A percentile compares a stretch with the other conserved stretches of the same genome.
These are phyloP conservation scores for Solanum hybrid DNA, from an alignment of 305 asterid species.

Conservation along the genomic window DNA sequence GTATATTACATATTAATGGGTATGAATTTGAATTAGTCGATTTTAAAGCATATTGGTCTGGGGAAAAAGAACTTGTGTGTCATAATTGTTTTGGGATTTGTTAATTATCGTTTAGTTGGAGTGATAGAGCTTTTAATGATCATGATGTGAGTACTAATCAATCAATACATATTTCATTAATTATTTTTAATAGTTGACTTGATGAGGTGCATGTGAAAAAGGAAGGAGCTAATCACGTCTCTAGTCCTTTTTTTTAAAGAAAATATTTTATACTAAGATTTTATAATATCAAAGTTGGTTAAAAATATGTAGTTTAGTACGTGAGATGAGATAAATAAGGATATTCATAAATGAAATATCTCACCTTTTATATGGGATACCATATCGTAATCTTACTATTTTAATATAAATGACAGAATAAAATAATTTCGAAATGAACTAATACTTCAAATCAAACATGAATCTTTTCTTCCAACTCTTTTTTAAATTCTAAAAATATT, in stretches of 20 bases:
- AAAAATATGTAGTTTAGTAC: too few relatives aligned
- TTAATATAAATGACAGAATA: background rate
- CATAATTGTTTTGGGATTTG: background rate
- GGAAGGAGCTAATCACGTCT: slow-evolving; percentile 15
- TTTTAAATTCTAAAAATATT: too few relatives aligned
- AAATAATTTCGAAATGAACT: background rate
- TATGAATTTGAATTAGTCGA: background rate
- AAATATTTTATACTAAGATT: background rate
- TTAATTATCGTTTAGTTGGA: background rate
- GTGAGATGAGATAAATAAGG: background rate
- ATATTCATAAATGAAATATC: rapidly evolving
- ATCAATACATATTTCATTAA: background rate
- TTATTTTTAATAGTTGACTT: slow-evolving; percentile 10
- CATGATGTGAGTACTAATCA: background rate
- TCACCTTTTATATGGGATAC: background rate
- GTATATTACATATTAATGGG: background rate
- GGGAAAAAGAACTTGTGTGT: background rate
- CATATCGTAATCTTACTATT: background rate
- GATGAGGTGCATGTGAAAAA: slow-evolving; percentile 12
- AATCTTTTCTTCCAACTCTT: background rate
- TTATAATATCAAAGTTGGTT: background rate
- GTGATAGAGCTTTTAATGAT: background rate
- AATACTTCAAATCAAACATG: background rate
- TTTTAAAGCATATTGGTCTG: background rate
- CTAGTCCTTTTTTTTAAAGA: background rate